Conservation (phyloP, 2,329 filamentous ascomycete genomes). For the Cryphonectria radicalis region DNA sequence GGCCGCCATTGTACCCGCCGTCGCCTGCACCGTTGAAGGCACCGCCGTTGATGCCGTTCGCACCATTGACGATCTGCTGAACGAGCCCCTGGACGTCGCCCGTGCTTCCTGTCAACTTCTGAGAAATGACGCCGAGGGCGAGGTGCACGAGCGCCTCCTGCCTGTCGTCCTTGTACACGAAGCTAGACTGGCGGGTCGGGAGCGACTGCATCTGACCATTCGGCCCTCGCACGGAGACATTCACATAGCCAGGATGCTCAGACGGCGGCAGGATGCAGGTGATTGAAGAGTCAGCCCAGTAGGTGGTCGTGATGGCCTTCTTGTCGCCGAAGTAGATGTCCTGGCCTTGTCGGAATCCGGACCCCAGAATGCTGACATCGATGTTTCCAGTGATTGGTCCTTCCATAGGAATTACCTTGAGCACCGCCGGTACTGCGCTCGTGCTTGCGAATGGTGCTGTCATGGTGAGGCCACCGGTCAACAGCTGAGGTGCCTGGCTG, state of each 20-base stretch:
- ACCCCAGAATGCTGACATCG: constrained; percentile 84
- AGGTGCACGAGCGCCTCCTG: constrained; percentile 71
- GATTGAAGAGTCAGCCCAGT: constrained; percentile 78
- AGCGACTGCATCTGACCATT: constrained; percentile 41
- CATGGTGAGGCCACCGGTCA: constrained; percentile 21
- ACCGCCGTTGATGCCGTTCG: constrained; percentile 54
- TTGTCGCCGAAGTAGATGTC: constrained; percentile 82
- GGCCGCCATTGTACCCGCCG: constrained; percentile 39
- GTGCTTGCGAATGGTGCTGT: constrained; percentile 22
- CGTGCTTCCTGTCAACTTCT: constrained; percentile 67
- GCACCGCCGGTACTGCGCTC: constrained; percentile 63
- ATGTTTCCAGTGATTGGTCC: constrained; percentile 83
- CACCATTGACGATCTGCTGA: constrained; percentile 57
- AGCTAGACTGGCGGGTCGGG: constrained; percentile 51
- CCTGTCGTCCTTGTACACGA: constrained; percentile 76
- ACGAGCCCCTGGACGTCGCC: constrained; percentile 65
- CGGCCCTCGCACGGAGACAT: constrained; percentile 68
- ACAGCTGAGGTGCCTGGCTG: constrained; percentile 28
- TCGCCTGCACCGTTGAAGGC: constrained; percentile 36
- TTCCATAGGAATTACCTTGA: constrained; percentile 82
- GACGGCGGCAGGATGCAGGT: constrained; percentile 79
- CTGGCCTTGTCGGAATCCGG: constrained; percentile 74
- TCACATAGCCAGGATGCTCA: constrained; percentile 67
- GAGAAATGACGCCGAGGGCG: constrained; percentile 66
- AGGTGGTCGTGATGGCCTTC: constrained; percentile 72